phyloP scores from a whole-genome alignment of 805 yeast species.

The Suhomyces faveliae region DNA sequence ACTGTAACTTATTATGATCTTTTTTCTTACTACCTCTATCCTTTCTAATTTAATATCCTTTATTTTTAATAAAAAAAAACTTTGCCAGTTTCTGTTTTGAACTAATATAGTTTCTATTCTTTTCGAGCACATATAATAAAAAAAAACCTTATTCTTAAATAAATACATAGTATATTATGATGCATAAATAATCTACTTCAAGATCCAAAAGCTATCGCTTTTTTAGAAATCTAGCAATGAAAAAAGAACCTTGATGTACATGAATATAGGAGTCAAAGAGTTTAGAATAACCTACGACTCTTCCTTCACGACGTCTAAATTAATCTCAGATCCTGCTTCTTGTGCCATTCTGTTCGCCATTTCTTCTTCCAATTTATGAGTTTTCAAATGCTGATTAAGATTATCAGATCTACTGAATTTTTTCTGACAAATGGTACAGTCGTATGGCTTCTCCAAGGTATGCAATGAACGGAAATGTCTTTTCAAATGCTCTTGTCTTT shows the following conservation, averaged over 20 bases:
- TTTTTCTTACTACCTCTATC: background rate
- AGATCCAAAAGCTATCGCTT: background rate
- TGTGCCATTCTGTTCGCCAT: constrained; percentile 6
- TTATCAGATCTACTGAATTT: constrained; percentile 68
- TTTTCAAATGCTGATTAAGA: constrained; percentile 63
- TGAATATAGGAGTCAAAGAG: background rate
- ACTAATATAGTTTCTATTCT: background rate
- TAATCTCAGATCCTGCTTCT: background rate
- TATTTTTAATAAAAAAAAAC: background rate
- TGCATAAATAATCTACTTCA: background rate
- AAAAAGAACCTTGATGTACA: background rate
- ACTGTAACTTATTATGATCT: background rate
- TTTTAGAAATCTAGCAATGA: background rate
- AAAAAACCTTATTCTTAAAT: background rate
- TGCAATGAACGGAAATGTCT: constrained; percentile 74
- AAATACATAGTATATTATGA: background rate
- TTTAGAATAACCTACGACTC: background rate
- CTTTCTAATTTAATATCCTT: background rate
- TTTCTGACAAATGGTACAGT: constrained; percentile 59
- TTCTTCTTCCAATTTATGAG: constrained; percentile 36
- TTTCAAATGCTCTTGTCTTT: constrained; percentile 74
- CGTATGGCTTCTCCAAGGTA: constrained; percentile 69
- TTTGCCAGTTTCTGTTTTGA: background rate
- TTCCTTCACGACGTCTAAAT: background rate
- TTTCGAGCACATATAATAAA: background rate